Conservation (phyloP, 257 asterid genomes). For the Fraxinus americana region DNA sequence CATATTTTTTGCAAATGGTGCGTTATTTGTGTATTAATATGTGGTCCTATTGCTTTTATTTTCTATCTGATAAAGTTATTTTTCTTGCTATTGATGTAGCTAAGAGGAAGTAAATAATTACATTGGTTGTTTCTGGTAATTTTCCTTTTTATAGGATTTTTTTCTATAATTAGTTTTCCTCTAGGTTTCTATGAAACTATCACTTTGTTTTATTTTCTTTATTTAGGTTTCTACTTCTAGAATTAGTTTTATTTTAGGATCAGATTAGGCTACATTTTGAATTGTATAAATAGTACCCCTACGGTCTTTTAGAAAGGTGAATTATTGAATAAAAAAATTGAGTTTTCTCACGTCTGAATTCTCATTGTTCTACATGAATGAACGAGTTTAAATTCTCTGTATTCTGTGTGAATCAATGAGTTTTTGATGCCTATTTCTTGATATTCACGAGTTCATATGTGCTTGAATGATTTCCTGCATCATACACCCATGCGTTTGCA, state of each 20-base stretch:
- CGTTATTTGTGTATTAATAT: neutral
- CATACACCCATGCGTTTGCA: neutral
- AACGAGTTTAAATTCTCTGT: neutral
- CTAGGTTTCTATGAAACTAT: neutral
- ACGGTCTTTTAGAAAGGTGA: neutral
- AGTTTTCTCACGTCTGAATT: neutral
- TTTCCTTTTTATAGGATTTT: too few relatives aligned
- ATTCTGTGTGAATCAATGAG: neutral
- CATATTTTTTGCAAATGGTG: neutral
- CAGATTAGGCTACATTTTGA: neutral
- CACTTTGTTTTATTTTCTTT: neutral
- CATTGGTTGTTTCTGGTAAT: too few relatives aligned
- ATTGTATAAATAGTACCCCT: neutral
- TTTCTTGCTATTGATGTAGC: neutral
- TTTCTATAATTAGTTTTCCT: neutral
- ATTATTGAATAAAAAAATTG: neutral
- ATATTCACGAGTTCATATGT: neutral
- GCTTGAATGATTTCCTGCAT: neutral
- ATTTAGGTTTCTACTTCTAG: neutral
- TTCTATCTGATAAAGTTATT: too few relatives aligned
- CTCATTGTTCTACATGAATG: neutral
- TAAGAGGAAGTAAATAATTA: too few relatives aligned
- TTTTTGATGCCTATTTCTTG: neutral
- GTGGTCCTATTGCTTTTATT: neutral
- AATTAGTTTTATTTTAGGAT: neutral